Conservation (phyloP, 371 early-diverging fungal genomes). For the Basidiobolus meristosporus region DNA sequence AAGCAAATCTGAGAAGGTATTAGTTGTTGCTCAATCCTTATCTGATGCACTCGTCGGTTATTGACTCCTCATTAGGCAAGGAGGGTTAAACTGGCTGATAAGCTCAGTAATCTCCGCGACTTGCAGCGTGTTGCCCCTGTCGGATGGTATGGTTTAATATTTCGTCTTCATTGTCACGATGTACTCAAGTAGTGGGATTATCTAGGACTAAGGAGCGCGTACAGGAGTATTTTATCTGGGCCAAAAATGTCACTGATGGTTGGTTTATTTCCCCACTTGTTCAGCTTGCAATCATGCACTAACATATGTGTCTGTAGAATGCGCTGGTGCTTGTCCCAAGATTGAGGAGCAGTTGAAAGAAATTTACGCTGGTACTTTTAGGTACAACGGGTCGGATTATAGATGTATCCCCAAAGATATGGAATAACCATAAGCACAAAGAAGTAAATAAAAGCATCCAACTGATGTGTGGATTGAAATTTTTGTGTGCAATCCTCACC, state of each 20-base stretch:
- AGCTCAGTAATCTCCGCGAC: constrained; percentile 25
- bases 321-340: not conserved
- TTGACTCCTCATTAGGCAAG: constrained; percentile 11
- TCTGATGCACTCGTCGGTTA: not conserved
- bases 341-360: not conserved
- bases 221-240: constrained; percentile 28
- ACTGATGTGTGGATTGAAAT: too few species aligned
- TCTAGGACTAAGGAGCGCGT: constrained; percentile 12
- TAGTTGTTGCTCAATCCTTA: not conserved
- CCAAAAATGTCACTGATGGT: constrained; percentile 22
- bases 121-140: constrained; percentile 10
- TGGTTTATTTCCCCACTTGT: not conserved
- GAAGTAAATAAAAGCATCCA: too few species aligned
- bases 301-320: not conserved
- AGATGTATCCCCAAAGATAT: too few species aligned
- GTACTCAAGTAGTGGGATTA: not conserved
- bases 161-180: not conserved
- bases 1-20: constrained; percentile 13
- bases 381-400: too few species aligned
- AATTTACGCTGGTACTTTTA: too few species aligned
- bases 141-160: constrained; percentile 14
- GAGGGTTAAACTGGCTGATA: constrained; percentile 31
- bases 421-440: too few species aligned
- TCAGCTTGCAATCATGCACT: too few species aligned
- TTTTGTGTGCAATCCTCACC: too few species aligned